A percentile compares a stretch with the other conserved stretches of the same genome.
These are phyloP conservation scores for Danielozyma ontarioensis DNA, from an alignment of 805 yeast species.

Conservation along the genomic window DNA sequence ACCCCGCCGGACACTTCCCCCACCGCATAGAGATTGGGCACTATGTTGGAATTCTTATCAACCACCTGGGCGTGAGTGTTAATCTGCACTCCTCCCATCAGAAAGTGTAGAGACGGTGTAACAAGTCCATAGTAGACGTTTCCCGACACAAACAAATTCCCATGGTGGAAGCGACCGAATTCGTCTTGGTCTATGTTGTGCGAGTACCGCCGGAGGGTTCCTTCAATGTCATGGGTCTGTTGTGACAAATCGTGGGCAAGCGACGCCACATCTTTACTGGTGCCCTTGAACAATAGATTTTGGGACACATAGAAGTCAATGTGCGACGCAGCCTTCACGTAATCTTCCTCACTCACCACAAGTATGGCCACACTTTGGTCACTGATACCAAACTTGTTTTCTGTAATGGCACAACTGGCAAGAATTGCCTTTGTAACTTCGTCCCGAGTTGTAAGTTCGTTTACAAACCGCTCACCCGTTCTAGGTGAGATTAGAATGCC, in stretches of 20 bases:
- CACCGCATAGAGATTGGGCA: slow-evolving; percentile 51
- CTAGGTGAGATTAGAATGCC: slow-evolving; percentile 45
- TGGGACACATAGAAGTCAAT: slow-evolving; percentile 44
- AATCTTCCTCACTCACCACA: slow-evolving; percentile 40
- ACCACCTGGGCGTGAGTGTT: slow-evolving; percentile 14
- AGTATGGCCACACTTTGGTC: slow-evolving; percentile 14
- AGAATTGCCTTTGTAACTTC: slow-evolving; percentile 42
- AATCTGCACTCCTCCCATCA: slow-evolving; percentile 25
- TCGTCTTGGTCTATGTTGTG: too few relatives aligned
- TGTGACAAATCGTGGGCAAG: slow-evolving; percentile 7
- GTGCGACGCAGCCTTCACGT: slow-evolving; percentile 41
- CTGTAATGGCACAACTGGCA: slow-evolving; percentile 15
- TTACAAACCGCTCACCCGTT: slow-evolving; percentile 46
- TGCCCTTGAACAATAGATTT: slow-evolving; percentile 21
- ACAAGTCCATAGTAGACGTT: slow-evolving; percentile 43
- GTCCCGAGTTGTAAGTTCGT: slow-evolving; percentile 53
- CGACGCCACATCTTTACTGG: slow-evolving; percentile 11
- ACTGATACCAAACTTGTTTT: slow-evolving; percentile 4
- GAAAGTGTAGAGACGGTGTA: slow-evolving; percentile 44
- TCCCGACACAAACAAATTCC: too few relatives aligned
- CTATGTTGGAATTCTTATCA: slow-evolving; percentile 18
- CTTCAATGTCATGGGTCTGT: too few relatives aligned
- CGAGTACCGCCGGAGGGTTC: too few relatives aligned
- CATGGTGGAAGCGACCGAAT: too few relatives aligned
- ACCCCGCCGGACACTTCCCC: slow-evolving; percentile 70